Base-by-base conservation (phyloP, 768 basidiomycete genomes). In the Flagelloscypha sp. region DNA sequence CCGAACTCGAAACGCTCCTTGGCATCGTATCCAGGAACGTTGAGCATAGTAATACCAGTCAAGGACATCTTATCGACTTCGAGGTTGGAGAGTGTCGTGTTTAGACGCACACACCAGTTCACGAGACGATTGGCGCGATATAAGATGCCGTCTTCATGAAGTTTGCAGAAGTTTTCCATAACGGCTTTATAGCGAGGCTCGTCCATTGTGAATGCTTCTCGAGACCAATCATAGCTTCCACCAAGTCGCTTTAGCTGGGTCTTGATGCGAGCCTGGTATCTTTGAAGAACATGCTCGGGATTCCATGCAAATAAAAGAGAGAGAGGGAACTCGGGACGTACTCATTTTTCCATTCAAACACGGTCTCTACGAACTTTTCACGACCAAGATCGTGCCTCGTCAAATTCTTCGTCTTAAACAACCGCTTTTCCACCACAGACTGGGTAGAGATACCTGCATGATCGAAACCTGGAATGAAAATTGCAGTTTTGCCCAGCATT, bases 401-500 rank as follows among this genome's bases (percentile, higher is more conserved):
- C 58, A 79, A 67, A 2, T 88, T 86, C 22, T 80, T 69, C 1
- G 73, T 57, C 61, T 94, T 99, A 65, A 75, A 84, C 22, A 98
- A 52, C 12, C 92, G 73, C 56, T 89, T 90, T 57, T 98, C 95
- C 1, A 98, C 94, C 11, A 99, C 94, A 29, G 87, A 87, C 59
- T 99, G 95, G 0, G 95, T 98, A 0, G 93, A 93, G 42, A 99
- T 98, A 38, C 94, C 93, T 0, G 95, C 95, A 49, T 99, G 95
- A 58, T 99, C 95, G 52, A 93, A 99, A 11, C 95, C 95, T 0
- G 95, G 95, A 2, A 80, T 74, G 51, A 84, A 98, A 1, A 98
- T 66, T 0, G 85, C 83, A 7, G 87, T 88, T 60, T 80, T 86
- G 2, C 94, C 94, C 25, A 84, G 63, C 95, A 98, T 99, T 22